Conservation (phyloP, 305 asterid genomes). For the Galium porrigens region DNA sequence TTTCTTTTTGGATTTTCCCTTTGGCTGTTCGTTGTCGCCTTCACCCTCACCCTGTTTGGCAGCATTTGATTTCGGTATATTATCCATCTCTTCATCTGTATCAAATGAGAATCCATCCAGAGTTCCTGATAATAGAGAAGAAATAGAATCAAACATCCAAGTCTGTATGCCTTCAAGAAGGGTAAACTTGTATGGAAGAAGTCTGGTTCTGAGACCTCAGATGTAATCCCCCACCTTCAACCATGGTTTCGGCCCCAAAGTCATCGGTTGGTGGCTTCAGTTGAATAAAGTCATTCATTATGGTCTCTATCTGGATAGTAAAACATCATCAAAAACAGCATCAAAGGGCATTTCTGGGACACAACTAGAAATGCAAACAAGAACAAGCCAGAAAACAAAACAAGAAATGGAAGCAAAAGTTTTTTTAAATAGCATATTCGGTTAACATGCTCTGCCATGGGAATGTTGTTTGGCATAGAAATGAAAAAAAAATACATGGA, state of each 20-base stretch:
- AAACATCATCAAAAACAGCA: neutral
- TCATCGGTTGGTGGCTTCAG: slow-evolving; percentile 59
- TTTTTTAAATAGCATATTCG: neutral
- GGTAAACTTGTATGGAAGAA: neutral
- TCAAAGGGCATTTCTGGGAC: slow-evolving; percentile 1
- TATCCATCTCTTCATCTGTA: slow-evolving; percentile 73
- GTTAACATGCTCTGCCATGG: neutral
- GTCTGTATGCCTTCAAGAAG: neutral
- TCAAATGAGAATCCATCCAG: slow-evolving; percentile 74
- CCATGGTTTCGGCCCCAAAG: slow-evolving; percentile 69
- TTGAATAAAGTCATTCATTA: slow-evolving; percentile 78
- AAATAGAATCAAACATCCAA: slow-evolving; percentile 5
- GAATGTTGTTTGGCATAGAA: neutral
- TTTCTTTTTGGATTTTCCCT: slow-evolving; percentile 43
- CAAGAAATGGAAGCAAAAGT: neutral
- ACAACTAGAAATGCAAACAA: neutral
- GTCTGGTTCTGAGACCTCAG: neutral
- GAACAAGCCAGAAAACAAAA: too few relatives aligned
- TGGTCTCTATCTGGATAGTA: slow-evolving; percentile 60
- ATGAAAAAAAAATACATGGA: slow-evolving; percentile 1
- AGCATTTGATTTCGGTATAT: slow-evolving; percentile 28
- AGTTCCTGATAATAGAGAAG: slow-evolving; percentile 45
- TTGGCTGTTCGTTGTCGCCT: slow-evolving; percentile 40
- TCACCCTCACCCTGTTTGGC: slow-evolving; percentile 45
- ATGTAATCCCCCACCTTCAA: slow-evolving; percentile 40